phyloP scores from a whole-genome alignment of 2,329 filamentous ascomycete genomes.

The Harringtonia lauricola region DNA sequence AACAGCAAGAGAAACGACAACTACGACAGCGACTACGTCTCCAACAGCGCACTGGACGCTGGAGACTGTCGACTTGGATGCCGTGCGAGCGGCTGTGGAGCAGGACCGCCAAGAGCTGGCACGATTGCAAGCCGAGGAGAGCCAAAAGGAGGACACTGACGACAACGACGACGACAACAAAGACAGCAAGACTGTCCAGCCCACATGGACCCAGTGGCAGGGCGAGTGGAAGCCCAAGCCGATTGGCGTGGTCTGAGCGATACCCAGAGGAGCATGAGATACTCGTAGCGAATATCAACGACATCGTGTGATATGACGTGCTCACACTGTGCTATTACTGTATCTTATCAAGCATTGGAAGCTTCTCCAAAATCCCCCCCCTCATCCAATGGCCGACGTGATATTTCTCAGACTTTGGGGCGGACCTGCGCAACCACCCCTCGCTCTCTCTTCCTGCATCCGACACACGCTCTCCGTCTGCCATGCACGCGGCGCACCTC shows the following conservation, averaged over 20 bases:
- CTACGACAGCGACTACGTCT: neutral
- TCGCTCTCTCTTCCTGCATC: neutral
- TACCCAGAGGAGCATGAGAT: too few relatives aligned
- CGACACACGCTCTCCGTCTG: neutral
- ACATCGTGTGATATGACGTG: neutral
- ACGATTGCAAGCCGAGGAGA: neutral
- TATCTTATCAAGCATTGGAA: too few relatives aligned
- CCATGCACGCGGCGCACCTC: constrained; percentile 3
- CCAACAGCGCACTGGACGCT: constrained; percentile 3
- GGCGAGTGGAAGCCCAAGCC: constrained; percentile 46
- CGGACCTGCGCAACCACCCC: too few relatives aligned
- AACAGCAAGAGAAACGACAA: neutral
- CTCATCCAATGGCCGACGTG: too few relatives aligned
- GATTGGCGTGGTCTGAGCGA: constrained; percentile 42
- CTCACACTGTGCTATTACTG: neutral
- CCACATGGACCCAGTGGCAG: constrained; percentile 37
- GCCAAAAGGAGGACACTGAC: neutral
- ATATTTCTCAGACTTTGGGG: too few relatives aligned
- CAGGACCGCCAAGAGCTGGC: constrained; percentile 5
- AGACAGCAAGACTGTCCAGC: constrained; percentile 15
- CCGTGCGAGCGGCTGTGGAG: constrained; percentile 4
- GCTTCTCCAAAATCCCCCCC: too few relatives aligned
- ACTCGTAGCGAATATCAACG: neutral
- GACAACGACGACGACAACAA: constrained; percentile 10
- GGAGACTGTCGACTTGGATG: constrained; percentile 6